Evolutionary conservation across 192 early-diverging fungal species (phyloP), one percentile per base, ranked within the genome.

Genomic region (Phycomyces nitens): DNA sequence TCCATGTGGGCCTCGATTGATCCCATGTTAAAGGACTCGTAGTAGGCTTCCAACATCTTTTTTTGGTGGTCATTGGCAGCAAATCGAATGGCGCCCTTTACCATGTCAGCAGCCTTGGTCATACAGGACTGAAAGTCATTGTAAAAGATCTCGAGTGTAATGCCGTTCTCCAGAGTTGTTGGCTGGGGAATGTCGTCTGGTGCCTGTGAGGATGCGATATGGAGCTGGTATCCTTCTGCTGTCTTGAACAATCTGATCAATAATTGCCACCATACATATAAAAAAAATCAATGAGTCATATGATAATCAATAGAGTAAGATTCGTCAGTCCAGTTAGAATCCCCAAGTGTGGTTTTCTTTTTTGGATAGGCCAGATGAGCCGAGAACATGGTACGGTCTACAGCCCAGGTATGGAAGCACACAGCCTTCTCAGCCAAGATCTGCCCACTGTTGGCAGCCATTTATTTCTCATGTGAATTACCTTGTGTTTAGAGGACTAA

Each of bases 1-100:
- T 86, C 82, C 53, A 75, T 80, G 64, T 86, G 84, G 0, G 44
- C 80, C 34, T 86, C 79, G 55, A 86, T 84, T 18, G 83, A 84
- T 11, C 84, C 84, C 6, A 77, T 78, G 38, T 65, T 42, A 62
- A 86, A 86, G 3, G 71, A 80, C 16, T 70, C 56, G 9, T 68
- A 70, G 58, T 86, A 86, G 8, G 42, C 22, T 55, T 74, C 69
- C 44, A 86, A 23, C 84, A 86, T 86, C 18, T 66, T 64, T 29
- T 62, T 58, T 58, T 86, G 84, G 18, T 74, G 63, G 23, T 80
- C 78, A 60, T 86, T 86, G 51, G 83, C 81, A 11, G 80, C 75
- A 56, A 74, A 77, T 6, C 69, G 68, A 15, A 73, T 61, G 5
- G 84, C 81, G n/a, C n/a, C 42, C 7, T 60, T 29, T 18, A 86